phyloP scores from a whole-genome alignment of 2,329 filamentous ascomycete species.

The Sporothrix inflata region DNA sequence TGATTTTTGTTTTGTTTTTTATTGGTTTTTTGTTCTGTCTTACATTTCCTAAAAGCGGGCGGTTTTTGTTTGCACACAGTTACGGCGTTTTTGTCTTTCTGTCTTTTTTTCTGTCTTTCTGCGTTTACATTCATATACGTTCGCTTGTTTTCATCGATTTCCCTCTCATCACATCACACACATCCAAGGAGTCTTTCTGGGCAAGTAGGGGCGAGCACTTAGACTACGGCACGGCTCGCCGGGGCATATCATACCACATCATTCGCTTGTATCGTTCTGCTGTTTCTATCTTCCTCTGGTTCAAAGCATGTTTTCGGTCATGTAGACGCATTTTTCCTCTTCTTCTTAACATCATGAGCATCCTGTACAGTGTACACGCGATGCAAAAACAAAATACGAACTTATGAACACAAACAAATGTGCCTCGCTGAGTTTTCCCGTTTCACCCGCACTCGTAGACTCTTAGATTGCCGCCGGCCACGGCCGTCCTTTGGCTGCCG shows the following conservation, averaged over 20 bases:
- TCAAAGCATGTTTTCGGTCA: not conserved
- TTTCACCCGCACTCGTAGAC: too few species aligned
- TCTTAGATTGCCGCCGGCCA: too few species aligned
- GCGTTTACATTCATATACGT: not conserved
- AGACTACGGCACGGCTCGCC: not conserved
- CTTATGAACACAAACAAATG: not conserved
- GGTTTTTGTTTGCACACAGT: not conserved
- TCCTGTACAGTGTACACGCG: not conserved
- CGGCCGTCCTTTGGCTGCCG: too few species aligned
- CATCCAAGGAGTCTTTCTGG: conserved; percentile 2
- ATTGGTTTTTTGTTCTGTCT: not conserved
- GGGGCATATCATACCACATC: conserved; percentile 1
- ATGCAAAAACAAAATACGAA: not conserved
- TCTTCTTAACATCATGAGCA: not conserved
- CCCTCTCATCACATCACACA: not conserved
- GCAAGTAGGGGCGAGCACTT: not conserved
- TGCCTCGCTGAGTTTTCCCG: too few species aligned
- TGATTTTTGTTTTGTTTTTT: not conserved
- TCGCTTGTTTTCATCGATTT: not conserved
- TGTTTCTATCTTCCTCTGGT: not conserved
- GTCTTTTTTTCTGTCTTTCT: not conserved
- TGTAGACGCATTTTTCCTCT: not conserved
- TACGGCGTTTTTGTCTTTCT: not conserved
- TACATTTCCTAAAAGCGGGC: conserved; percentile 19
- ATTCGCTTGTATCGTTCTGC: not conserved